Conservation (phyloP, 257 asterid species). For the Plantago ovata region DNA sequence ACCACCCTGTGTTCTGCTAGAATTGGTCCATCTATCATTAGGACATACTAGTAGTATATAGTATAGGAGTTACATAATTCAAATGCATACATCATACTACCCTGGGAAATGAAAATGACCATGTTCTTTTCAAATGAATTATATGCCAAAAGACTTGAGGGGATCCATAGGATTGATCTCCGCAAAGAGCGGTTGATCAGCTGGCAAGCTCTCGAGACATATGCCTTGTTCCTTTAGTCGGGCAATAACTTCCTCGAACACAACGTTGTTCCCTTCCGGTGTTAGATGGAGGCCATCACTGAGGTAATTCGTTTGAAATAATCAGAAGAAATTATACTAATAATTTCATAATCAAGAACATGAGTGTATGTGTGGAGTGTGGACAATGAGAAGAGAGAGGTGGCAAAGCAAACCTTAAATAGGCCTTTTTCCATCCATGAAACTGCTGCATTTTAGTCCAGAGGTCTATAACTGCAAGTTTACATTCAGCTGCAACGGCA, state of each 20-base stretch:
- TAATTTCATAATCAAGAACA: not conserved
- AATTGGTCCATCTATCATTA: too few relatives aligned
- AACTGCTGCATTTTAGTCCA: conserved; percentile 83
- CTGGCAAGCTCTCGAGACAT: conserved; percentile 38
- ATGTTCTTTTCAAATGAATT: conserved; percentile 6
- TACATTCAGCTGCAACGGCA: conserved; percentile 62
- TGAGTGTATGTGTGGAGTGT: too few relatives aligned
- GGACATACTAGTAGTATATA: too few relatives aligned
- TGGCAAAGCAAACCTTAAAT: conserved; percentile 39
- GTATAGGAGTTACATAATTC: not conserved
- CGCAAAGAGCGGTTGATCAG: conserved; percentile 43
- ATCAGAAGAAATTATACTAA: not conserved
- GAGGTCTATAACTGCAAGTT: conserved; percentile 47
- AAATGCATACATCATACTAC: not conserved
- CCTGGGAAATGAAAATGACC: not conserved
- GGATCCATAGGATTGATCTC: conserved; percentile 59
- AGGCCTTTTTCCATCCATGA: conserved; percentile 59
- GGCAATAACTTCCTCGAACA: conserved; percentile 50
- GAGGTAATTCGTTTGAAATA: conserved; percentile 4
- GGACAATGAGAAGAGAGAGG: not conserved
- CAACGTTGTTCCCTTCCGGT: conserved; percentile 45
- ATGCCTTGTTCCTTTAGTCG: conserved; percentile 38
- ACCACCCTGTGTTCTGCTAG: too few relatives aligned
- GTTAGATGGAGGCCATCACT: conserved; percentile 85
- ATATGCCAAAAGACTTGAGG: conserved; percentile 48